A percentile compares a stretch with the other conserved stretches of the same genome.
These are phyloP conservation scores for Arxiozyma bovina DNA, from an alignment of 1,139 yeast species.

Conservation along the genomic window DNA sequence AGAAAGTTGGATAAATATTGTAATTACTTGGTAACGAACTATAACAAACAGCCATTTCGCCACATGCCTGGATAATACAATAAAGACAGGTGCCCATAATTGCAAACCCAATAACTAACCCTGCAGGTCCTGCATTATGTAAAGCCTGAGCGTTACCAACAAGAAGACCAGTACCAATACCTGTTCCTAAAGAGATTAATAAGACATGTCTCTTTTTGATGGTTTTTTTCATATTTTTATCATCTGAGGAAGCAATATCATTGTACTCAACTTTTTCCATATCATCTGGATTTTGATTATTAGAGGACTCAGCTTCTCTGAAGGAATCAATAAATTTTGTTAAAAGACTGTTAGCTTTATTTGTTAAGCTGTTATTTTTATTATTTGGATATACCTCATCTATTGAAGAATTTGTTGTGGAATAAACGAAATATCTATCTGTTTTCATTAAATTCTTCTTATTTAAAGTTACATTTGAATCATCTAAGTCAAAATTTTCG, in stretches of 20 bases:
- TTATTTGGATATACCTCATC: neutral
- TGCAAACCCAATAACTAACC: slow-evolving; percentile 51
- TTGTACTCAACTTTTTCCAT: slow-evolving; percentile 20
- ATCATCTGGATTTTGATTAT: neutral
- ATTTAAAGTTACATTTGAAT: neutral
- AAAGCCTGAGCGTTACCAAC: slow-evolving; percentile 64
- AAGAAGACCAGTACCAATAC: slow-evolving; percentile 56
- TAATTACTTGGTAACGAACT: slow-evolving; percentile 34
- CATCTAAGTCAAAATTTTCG: neutral
- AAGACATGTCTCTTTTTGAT: slow-evolving; percentile 62
- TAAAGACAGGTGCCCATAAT: slow-evolving; percentile 53
- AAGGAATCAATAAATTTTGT: neutral
- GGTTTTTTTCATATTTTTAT: slow-evolving; percentile 42
- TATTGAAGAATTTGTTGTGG: neutral
- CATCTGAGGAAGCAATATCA: slow-evolving; percentile 9
- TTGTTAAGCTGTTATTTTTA: neutral
- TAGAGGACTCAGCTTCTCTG: neutral
- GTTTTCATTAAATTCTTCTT: neutral
- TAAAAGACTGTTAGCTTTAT: neutral
- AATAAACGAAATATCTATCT: neutral
- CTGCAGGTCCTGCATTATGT: slow-evolving; percentile 58
- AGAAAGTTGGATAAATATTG: slow-evolving; percentile 46
- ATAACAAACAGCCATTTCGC: slow-evolving; percentile 65
- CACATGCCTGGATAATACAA: slow-evolving; percentile 53
- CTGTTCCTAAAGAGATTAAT: slow-evolving; percentile 58